These are phyloP conservation scores for Flaveria bidentis DNA, from an alignment of 129 eudicot species.

Conservation along the genomic window DNA sequence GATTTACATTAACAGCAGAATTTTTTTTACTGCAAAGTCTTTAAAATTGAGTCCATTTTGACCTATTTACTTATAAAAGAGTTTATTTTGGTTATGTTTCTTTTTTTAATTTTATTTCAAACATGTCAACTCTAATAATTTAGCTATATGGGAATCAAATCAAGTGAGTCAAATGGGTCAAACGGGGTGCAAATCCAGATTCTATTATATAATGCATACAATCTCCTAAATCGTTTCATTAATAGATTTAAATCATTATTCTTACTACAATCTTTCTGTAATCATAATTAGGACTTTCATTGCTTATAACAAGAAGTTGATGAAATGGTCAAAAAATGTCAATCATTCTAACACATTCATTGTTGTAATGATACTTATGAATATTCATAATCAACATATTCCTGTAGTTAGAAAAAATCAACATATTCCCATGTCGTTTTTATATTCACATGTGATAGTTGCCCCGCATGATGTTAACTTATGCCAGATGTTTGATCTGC, in stretches of 20 bases:
- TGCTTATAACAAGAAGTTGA: not conserved
- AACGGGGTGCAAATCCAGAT: not conserved
- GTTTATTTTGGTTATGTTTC: not conserved
- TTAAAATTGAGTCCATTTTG: too few relatives aligned
- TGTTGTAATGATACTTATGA: not conserved
- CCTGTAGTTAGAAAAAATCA: not conserved
- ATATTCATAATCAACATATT: not conserved
- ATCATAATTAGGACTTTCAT: not conserved
- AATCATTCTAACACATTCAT: not conserved
- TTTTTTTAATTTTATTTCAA: too few relatives aligned
- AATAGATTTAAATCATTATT: too few relatives aligned
- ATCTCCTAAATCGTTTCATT: not conserved
- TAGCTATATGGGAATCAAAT: not conserved
- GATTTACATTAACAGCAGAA: too few relatives aligned
- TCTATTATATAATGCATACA: not conserved
- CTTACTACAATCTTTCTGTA: not conserved
- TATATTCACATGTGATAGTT: not conserved
- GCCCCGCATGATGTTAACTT: slow-evolving; percentile 4
- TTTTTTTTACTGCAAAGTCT: too few relatives aligned
- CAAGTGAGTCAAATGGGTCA: not conserved
- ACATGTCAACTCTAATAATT: not conserved
- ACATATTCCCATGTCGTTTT: not conserved
- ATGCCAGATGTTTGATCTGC: not conserved
- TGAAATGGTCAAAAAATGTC: not conserved
- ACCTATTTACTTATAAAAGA: not conserved